Percentiles rank a stretch among this genome's conserved stretches.
These are phyloP conservation scores for Samsoniella hepiali DNA, from an alignment of 2,329 filamentous ascomycete genomes.

Conservation along the genomic window DNA sequence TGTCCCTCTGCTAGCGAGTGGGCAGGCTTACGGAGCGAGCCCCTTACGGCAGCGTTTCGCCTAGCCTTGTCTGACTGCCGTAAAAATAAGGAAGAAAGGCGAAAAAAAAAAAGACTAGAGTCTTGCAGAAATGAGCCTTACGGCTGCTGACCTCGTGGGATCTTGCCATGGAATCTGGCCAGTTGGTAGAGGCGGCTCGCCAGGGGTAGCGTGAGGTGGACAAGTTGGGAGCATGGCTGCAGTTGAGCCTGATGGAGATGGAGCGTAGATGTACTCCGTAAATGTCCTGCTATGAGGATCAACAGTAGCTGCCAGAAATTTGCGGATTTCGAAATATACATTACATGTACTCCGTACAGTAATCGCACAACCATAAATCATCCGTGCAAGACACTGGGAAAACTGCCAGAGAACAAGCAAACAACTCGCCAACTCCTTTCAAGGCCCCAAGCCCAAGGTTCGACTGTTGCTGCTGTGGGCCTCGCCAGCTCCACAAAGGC, in stretches of 20 bases:
- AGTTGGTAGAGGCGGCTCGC: not conserved
- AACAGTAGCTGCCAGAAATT: too few relatives aligned
- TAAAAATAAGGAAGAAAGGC: not conserved
- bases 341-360: too few relatives aligned
- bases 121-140: not conserved
- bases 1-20: not conserved
- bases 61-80: not conserved
- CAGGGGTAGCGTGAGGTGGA: not conserved
- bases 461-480: not conserved
- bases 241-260: not conserved
- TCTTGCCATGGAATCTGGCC: not conserved
- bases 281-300: too few relatives aligned
- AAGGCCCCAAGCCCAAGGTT: too few relatives aligned
- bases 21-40: not conserved
- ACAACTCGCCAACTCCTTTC: not conserved
- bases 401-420: not conserved
- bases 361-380: too few relatives aligned
- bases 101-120: not conserved
- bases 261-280: too few relatives aligned
- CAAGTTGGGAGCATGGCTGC: not conserved
- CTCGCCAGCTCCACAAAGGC: conserved; percentile 22
- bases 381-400: too few relatives aligned
- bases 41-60: not conserved
- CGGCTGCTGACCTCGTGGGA: not conserved
- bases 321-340: not conserved